phyloP scores from a whole-genome alignment of 2,329 filamentous ascomycete species.

The Pyrenochaeta sp. region DNA sequence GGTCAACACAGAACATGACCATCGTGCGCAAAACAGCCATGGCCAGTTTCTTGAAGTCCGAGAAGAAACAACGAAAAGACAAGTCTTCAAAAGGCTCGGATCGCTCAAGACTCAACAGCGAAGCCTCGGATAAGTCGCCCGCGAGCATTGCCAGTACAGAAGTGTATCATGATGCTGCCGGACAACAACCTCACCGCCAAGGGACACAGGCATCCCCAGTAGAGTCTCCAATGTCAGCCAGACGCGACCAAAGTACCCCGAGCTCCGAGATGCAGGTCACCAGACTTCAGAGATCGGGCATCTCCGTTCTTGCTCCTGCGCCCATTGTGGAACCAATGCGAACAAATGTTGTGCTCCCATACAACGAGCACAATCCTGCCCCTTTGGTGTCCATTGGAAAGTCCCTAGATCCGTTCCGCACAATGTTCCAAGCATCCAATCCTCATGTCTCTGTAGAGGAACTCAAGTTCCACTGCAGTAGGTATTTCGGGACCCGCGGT shows the following conservation, averaged over 20 bases:
- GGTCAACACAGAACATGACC: conserved; percentile 40
- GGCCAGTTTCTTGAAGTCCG: conserved; percentile 37
- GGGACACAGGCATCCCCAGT: conserved; percentile 12
- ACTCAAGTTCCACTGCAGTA: conserved; percentile 45
- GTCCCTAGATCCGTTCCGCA: conserved; percentile 43
- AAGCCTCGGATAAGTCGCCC: conserved; percentile 24
- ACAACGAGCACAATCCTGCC: conserved; percentile 21
- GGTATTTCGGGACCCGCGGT: conserved; percentile 41
- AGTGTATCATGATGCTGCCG: conserved; percentile 5
- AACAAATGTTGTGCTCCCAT: conserved; percentile 20
- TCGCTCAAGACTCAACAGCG: conserved; percentile 20
- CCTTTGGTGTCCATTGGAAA: conserved; percentile 39
- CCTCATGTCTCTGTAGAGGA: conserved; percentile 39
- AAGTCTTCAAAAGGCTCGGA: conserved; percentile 8
- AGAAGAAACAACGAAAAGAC: conserved; percentile 24
- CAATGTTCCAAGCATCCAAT: conserved; percentile 42
- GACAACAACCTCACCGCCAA: background rate
- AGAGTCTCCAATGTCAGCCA: conserved; percentile 7
- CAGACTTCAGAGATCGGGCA: conserved; percentile 8
- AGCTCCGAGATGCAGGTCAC: conserved; percentile 13
- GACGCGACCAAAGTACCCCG: conserved; percentile 2
- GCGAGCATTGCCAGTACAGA: conserved; percentile 21
- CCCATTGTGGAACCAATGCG: conserved; percentile 32
- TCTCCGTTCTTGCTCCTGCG: conserved; percentile 23
- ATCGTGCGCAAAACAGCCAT: conserved; percentile 47